Evolutionary conservation across 345 rosid genomes (phyloP), one percentile per base, ranked within the genome.

Genomic region (Pistacia vera): DNA sequence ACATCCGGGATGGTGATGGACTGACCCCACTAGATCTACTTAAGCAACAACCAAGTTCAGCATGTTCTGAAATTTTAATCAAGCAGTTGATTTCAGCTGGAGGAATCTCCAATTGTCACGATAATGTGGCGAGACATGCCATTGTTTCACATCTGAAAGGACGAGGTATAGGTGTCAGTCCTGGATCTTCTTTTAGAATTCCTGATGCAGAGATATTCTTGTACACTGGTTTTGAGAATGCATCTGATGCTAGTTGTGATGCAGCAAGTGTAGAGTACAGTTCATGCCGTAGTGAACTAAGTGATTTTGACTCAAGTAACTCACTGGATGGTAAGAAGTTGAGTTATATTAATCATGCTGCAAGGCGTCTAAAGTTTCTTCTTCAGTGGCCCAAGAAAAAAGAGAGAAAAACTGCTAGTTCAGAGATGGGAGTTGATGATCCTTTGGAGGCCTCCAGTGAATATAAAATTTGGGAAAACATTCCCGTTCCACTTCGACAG

Each of bases 141-240:
- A 76, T 87, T 55, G 81, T 77, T 83, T 86, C 84, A 18, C 90
- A 90, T 58, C 76, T 85, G 56, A 86, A 76, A 80, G 97, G 83
- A 73, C 90, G 83, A 22, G 92, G 91, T 4, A 83, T 90, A 33
- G 83, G 90, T 67, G 80, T 74, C 33, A 93, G 97, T 82, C 99
- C 97, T 0, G 99, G 98, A 61, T 91, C 97, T 49, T 88, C 93
- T 41, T 93, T 93, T 70, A 80, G 89, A 67, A 84, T 96, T 52
- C 88, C 98, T 6, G 99, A 96, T 79, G 89, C 97, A 4, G 99
- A 93, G 85, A 93, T 96, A 20, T 90, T 92, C 70, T 82, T 93
- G 68, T 91, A 88, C 58, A 78, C 94, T 0, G 95, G 91, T 0
- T 76, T 84, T 14, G 89, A 82, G 68, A 81, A 69, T 68, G 74